Base-by-base conservation (phyloP, 176 grass and related monocot species). In the Typha latifolia region DNA sequence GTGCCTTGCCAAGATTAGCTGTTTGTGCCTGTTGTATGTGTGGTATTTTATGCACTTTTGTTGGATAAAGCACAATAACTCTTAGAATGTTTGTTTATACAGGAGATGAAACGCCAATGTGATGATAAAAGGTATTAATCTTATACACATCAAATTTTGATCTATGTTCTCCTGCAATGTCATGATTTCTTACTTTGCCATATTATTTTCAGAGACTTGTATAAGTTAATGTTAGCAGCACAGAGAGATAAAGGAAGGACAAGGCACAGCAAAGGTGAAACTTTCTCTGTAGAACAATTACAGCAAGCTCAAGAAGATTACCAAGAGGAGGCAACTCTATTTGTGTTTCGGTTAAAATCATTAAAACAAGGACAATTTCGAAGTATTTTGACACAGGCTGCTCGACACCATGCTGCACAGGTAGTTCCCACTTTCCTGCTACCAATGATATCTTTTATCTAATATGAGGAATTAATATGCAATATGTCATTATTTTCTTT, bases 81-180 rank as follows among this genome's bases (percentile, higher is more conserved):
- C 9, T 78, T 15, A 15, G 49, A 70, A 70, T 49, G 50, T 48
- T 72, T 86, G 69, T 67, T 1, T 9, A 77, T 89, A 53, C 88
- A 97, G 93, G 93, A 89, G 69, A 97, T 97, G 93, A 97, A 89
- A 72, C 88, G 66, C 15, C 93, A 97, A 32, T 97, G 93, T 78
- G 93, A 97, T 78, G 85, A 89, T 69, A 97, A 97, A 86, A 84
- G 88, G 92, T 96, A 75, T 15, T 34, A 51, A 43, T 43, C 37
- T 7, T 43, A 10, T 8, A 43, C 37, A 43, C 37, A 72, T 52
- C 70, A 3, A 48, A 21, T 1, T 15, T 61, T 66, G 66, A 48
- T 51, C 37, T 43, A 43, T 2, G 20, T 66, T 52, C 23, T 23
- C 12, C 14, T 52, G 23, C 53, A 72, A 59, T 74, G 14, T 21